A percentile compares a stretch with the other conserved stretches of the same genome.
Evolutionary conservation across 139 green algal species (phyloP).

Genomic region (Chlamydomonas asymmetrica): DNA sequence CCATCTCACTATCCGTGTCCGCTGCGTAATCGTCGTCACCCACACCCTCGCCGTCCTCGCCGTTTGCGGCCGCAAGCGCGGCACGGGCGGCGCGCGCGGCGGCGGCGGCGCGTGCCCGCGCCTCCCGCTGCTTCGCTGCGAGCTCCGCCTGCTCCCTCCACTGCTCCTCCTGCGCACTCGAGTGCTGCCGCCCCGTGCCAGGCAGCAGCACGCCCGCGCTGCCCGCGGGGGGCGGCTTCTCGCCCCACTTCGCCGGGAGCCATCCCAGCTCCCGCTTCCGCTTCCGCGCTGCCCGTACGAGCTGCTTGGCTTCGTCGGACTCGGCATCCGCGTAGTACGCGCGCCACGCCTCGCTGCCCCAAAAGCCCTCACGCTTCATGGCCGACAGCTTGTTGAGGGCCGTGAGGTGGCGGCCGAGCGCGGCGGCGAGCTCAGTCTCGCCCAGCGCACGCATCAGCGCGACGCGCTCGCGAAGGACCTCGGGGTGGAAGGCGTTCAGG

Average conservation of each 20-base stretch:
- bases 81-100: not conserved
- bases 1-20: too few relatives aligned
- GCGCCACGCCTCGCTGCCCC: conserved; percentile 30
- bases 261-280: conserved; percentile 17
- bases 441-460: conserved; percentile 24
- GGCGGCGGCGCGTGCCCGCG: not conserved
- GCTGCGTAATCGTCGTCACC: too few relatives aligned
- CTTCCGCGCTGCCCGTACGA: conserved; percentile 5
- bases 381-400: conserved; percentile 1
- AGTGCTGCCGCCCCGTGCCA: conserved; percentile 2
- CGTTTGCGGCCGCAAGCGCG: not conserved
- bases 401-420: conserved; percentile 18
- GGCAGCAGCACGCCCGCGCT: too few relatives aligned
- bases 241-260: not conserved
- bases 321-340: conserved; percentile 9
- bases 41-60: not conserved
- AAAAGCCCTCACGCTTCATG: conserved; percentile 34
- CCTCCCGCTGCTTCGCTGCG: not conserved
- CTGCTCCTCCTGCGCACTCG: conserved; percentile 3
- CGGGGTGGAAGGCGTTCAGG: conserved; percentile 10
- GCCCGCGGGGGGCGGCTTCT: conserved; percentile 7
- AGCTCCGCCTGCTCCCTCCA: conserved; percentile 11
- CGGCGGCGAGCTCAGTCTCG: conserved; percentile 28
- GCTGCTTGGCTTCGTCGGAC: not conserved
- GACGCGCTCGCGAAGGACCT: conserved; percentile 14